phyloP scores from a whole-genome alignment of 163 green algal species.

The Scenedesmus sp. region DNA sequence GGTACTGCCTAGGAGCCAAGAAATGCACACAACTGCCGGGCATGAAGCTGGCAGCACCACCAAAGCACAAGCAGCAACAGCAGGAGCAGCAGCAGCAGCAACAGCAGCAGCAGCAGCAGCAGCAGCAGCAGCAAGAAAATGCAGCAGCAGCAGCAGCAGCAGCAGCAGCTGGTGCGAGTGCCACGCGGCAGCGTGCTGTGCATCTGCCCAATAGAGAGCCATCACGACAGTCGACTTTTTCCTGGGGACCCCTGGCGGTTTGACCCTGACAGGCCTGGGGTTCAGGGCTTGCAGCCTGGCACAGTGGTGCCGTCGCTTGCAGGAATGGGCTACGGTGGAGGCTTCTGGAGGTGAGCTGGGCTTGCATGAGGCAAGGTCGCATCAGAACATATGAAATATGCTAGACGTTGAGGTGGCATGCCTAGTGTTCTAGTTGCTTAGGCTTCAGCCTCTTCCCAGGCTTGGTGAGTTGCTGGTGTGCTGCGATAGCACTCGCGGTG shows the following conservation, averaged over 20 bases:
- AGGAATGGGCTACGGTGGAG: conserved; percentile 49
- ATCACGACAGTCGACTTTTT: conserved; percentile 68
- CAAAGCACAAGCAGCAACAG: background rate
- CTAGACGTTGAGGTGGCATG: no score
- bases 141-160: conserved; percentile 32
- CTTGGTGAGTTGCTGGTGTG: no score
- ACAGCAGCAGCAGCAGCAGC: background rate
- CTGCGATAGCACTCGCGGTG: no score
- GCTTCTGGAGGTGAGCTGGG: conserved; percentile 46
- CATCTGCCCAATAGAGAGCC: conserved; percentile 72
- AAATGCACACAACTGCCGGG: no score
- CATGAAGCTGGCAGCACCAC: no score
- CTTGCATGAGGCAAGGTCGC: background rate
- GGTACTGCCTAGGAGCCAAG: conserved; percentile 41
- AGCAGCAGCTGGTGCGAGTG: conserved; percentile 29
- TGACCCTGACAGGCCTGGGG: conserved; percentile 56
- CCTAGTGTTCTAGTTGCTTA: no score
- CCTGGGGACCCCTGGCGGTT: conserved; percentile 51
- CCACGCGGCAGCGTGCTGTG: conserved; percentile 69
- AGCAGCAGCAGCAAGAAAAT: background rate
- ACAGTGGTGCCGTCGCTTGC: conserved; percentile 54
- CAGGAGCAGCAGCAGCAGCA: background rate
- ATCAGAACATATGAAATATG: background rate
- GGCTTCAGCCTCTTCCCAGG: no score
- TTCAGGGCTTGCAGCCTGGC: conserved; percentile 52